phyloP scores from a whole-genome alignment of 108 stramenopile genomes.

The Chaetoceros tenuissimus region DNA sequence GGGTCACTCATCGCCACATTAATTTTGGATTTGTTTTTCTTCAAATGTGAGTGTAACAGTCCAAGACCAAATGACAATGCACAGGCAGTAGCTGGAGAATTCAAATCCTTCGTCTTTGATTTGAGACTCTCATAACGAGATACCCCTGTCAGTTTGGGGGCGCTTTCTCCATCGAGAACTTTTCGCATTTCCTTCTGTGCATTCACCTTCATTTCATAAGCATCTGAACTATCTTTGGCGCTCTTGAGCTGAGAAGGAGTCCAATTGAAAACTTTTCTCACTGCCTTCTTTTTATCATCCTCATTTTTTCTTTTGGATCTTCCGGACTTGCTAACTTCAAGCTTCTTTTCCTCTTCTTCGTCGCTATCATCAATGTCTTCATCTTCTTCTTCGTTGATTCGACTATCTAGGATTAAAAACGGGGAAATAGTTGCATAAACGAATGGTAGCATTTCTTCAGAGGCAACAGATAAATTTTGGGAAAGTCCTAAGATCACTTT shows the following conservation, averaged over 20 bases:
- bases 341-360: slow-evolving; percentile 27
- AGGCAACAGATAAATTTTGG: slow-evolving; percentile 74
- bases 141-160: slow-evolving; percentile 81
- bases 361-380: slow-evolving; percentile 30
- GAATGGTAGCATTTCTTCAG: slow-evolving; percentile 64
- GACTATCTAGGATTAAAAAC: slow-evolving; percentile 28
- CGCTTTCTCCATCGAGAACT: slow-evolving; percentile 69
- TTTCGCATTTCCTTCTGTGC: slow-evolving; percentile 28
- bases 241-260: slow-evolving; percentile 48
- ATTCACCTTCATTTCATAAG: slow-evolving; percentile 36
- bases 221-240: slow-evolving; percentile 32
- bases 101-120: slow-evolving; percentile 25
- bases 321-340: slow-evolving; percentile 43
- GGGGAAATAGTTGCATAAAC: slow-evolving; percentile 73
- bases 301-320: slow-evolving; percentile 1
- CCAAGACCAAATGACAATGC: slow-evolving; percentile 83
- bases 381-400: slow-evolving; percentile 3
- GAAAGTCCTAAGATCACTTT: slow-evolving; percentile 84
- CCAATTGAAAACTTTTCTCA: slow-evolving; percentile 54
- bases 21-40: slow-evolving; percentile 43
- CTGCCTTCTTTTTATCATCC: slow-evolving; percentile 13
- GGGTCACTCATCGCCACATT: slow-evolving; percentile 67
- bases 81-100: slow-evolving; percentile 58
- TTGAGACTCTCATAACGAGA: slow-evolving; percentile 38
- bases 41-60: slow-evolving; percentile 69